phyloP scores from a whole-genome alignment of 169 alveolate genomes.

The Toxoplasma gondii region DNA sequence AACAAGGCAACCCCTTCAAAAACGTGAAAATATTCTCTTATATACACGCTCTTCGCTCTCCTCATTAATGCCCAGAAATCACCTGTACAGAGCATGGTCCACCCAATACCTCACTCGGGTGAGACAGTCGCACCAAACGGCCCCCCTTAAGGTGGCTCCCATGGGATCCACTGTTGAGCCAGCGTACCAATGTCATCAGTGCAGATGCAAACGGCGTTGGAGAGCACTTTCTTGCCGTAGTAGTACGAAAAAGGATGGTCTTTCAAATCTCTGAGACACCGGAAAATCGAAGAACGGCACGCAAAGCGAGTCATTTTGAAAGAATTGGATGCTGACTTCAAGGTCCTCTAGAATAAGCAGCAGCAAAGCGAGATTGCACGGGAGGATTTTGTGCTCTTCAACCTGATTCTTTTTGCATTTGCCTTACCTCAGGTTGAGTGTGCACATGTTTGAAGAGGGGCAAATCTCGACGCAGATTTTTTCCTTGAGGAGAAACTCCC shows the following conservation, averaged over 20 bases:
- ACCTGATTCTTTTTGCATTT: not conserved
- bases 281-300: not conserved
- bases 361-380: not conserved
- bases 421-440: conserved; percentile 9
- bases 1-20: too few relatives aligned
- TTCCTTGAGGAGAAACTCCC: not conserved
- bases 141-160: too few relatives aligned
- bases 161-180: not conserved
- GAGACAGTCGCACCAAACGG: too few relatives aligned
- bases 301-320: not conserved
- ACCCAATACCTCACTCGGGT: too few relatives aligned
- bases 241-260: conserved; percentile 22
- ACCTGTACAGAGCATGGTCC: too few relatives aligned
- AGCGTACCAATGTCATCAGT: conserved; percentile 39
- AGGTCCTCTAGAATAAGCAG: not conserved
- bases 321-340: not conserved
- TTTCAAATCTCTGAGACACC: conserved; percentile 5
- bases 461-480: conserved; percentile 26
- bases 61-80: too few relatives aligned
- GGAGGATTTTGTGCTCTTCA: not conserved
- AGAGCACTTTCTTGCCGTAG: not conserved
- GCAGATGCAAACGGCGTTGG: conserved; percentile 17
- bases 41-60: too few relatives aligned
- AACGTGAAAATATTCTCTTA: too few relatives aligned
- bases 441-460: conserved; percentile 47